These are phyloP conservation scores for Cordyceps cateniannulata DNA, from an alignment of 2,329 filamentous ascomycete species.

Conservation along the genomic window DNA sequence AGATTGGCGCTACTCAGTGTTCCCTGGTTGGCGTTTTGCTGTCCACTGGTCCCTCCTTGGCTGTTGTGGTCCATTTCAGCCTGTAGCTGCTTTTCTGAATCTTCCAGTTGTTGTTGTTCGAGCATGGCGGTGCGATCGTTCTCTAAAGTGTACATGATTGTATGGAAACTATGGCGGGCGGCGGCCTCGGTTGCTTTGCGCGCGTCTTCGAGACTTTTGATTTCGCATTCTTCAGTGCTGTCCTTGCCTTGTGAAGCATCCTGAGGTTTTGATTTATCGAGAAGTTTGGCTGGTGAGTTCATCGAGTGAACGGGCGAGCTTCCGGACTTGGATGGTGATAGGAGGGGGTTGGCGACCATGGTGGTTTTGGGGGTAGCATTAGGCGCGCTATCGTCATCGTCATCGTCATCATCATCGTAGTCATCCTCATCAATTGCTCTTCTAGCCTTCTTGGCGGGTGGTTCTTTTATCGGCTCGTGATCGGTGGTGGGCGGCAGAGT, in stretches of 20 bases:
- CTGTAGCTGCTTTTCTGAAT: conserved; percentile 92
- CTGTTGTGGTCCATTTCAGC: conserved; percentile 76
- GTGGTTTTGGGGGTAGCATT: conserved; percentile 43
- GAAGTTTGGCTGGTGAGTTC: conserved; percentile 53
- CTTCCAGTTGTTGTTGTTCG: conserved; percentile 93
- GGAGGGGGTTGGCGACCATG: conserved; percentile 46
- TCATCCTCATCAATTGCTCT: conserved; percentile 78
- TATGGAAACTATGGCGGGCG: conserved; percentile 85
- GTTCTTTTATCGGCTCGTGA: conserved; percentile 51
- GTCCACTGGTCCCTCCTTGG: conserved; percentile 38
- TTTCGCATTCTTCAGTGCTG: conserved; percentile 77
- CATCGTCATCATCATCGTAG: conserved; percentile 78
- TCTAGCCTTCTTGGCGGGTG: conserved; percentile 66
- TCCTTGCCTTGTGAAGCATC: conserved; percentile 45
- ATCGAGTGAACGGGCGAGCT: conserved; percentile 59
- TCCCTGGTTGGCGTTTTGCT: conserved; percentile 64
- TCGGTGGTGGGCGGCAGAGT: conserved; percentile 51
- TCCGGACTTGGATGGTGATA: conserved; percentile 65
- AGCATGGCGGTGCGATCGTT: conserved; percentile 95
- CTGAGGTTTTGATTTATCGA: conserved; percentile 46
- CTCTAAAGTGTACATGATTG: conserved; percentile 90
- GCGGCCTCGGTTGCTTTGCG: conserved; percentile 86
- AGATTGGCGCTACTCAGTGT: conserved; percentile 90
- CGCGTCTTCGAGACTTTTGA: conserved; percentile 87
- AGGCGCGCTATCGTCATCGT: conserved; percentile 54